A percentile compares a stretch with the other conserved stretches of the same genome.
These are phyloP conservation scores for Diaporthe ilicicola DNA, from an alignment of 2,329 filamentous ascomycete species.

Conservation along the genomic window DNA sequence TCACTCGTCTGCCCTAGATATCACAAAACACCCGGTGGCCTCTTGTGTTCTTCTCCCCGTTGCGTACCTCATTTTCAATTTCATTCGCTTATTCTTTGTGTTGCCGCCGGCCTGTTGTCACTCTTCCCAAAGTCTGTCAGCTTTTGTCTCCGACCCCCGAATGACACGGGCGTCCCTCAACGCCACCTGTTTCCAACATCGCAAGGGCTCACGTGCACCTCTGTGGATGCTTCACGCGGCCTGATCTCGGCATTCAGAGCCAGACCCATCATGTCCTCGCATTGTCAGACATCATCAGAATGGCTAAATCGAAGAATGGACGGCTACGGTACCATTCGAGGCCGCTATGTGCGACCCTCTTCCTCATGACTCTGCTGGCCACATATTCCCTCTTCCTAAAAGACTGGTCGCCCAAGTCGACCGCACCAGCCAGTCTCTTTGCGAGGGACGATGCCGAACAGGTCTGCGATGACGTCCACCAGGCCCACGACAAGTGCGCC, in stretches of 20 bases:
- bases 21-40: background rate
- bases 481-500: slow-evolving; percentile 81
- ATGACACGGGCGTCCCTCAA: background rate
- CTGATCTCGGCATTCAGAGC: background rate
- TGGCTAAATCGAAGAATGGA: slow-evolving; percentile 40
- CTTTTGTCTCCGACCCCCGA: background rate
- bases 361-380: slow-evolving; percentile 56
- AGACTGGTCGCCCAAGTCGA: slow-evolving; percentile 1
- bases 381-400: slow-evolving; percentile 52
- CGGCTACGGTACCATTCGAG: slow-evolving; percentile 52
- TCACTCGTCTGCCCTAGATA: slow-evolving; percentile 12
- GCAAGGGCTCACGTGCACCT: slow-evolving; percentile 1
- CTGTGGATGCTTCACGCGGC: background rate
- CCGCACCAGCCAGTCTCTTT: slow-evolving; percentile 28
- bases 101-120: background rate
- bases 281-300: slow-evolving; percentile 34
- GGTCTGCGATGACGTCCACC: slow-evolving; percentile 83
- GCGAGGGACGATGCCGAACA: slow-evolving; percentile 42
- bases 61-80: background rate
- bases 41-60: background rate
- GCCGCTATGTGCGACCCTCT: slow-evolving; percentile 58
- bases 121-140: background rate
- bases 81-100: background rate
- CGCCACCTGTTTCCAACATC: background rate
- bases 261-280: slow-evolving; percentile 26